Evolutionary conservation across 2,329 filamentous ascomycete species (phyloP), one percentile per base, ranked within the genome.

Genomic region (Claviceps sp.): DNA sequence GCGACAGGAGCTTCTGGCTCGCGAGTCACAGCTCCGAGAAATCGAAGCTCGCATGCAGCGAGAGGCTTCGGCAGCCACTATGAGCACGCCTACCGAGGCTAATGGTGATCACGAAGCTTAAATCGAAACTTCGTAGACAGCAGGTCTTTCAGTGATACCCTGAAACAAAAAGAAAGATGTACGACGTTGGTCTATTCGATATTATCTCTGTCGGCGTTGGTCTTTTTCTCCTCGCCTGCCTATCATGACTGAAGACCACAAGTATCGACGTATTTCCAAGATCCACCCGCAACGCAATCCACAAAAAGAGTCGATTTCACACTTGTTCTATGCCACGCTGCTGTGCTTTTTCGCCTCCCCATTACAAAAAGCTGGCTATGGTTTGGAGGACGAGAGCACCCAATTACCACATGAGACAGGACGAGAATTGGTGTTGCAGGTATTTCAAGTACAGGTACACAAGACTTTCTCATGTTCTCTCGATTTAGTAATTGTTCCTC

Each of bases 1-100:
- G 82, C 85, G 93, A 75, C 93, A 98, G 75, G 93, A 98, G 73
- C 80, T 98, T 56, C 70, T 98, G 72, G 93, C 93, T 59, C 89
- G 93, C 70, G 93, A 98, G 76, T 95, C 89, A 65, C 93, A 98
- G 75, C 82, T 98, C 63, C 91, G 93, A 73, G 93, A 98, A 77
- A 96, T 98, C 67, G 91, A 97, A 73, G 91, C 90, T 57, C 86
- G 91, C 66, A 96, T 97, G 91, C 84, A 90, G 67, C 84, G 90
- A 68, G 89, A 95, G 73, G 84, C 80, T 65, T 73, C 75, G 48
- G 65, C 71, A 39, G 64, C 68, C 26, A 42, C 53, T 47, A 40
- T 51, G n/a, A 64, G 62, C n/a, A 66, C 69, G 50, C 67, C 60
- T 58, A 61, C 66, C 60, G 77, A 81, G 60, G 68, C 76, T 61